Evolutionary conservation across 2,329 filamentous ascomycete genomes (phyloP), one percentile per base, ranked within the genome.

Genomic region (Leptographium radiaticola): DNA sequence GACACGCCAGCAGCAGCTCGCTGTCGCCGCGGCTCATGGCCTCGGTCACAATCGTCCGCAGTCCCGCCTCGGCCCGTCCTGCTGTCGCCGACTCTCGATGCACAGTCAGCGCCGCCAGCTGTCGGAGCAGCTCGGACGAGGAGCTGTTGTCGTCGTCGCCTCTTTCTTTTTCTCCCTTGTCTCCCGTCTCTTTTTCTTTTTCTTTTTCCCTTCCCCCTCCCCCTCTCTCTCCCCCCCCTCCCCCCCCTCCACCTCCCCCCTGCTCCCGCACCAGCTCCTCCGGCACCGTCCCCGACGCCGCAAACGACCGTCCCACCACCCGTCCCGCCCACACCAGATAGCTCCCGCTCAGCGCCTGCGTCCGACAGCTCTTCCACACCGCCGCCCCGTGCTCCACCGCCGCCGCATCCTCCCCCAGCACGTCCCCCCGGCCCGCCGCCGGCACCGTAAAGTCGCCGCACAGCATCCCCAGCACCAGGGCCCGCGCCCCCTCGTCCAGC

Each of bases 241-340:
- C 89, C 38, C 72, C 70, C 56, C 71, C 71, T n/a, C 70, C 66
- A 2, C 69, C 75, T 60, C 64, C 72, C 49, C 68, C 75, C 4
- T 36, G 81, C 63, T 87, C 83, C 31, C 75, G 71, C 1, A 84
- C 66, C 47, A 86, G 71, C 49, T 78, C 78, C 39, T 72, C 65
- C 16, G 81, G 79, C 7, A 88, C 75, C 53, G 80, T 74, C 2
- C 89, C 89, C 33, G 82, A 87, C 16, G 86, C 79, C 42, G 85
- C 83, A 67, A 90, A 97, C 0, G 88, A 84, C 64, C 89, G 80
- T 9, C 94, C 93, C 46, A 97, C 74, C 2, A 90, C 85, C 58
- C 84, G 79, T 4, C 87, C 90, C 46, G 87, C 86, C 94, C 94
- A 98, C 1, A 87, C 71, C 1, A 89, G 71, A 64, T 93, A 96